These are phyloP conservation scores for Botrytis hyacinthi DNA, from an alignment of 2,329 filamentous ascomycete species.

Conservation along the genomic window DNA sequence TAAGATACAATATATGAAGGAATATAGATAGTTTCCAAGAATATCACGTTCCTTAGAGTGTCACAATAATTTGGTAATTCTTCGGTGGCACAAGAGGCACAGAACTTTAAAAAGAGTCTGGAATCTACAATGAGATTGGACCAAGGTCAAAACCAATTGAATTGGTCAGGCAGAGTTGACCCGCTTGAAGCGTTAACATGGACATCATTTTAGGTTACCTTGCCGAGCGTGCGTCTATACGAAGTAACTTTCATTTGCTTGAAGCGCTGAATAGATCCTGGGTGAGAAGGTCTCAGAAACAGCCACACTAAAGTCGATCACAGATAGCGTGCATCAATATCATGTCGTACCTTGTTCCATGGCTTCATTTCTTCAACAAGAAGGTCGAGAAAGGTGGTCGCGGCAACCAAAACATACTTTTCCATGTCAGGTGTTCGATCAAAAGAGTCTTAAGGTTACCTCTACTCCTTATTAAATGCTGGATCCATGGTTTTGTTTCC, in stretches of 20 bases:
- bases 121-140: slow-evolving; percentile 8
- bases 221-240: slow-evolving; percentile 24
- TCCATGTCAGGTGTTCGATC: slow-evolving; percentile 5
- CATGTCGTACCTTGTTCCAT: slow-evolving; percentile 1
- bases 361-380: slow-evolving; percentile 3
- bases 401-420: neutral
- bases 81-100: slow-evolving; percentile 16
- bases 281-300: slow-evolving; percentile 11
- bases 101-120: slow-evolving; percentile 11
- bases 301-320: slow-evolving; percentile 13
- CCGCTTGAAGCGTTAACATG: slow-evolving; percentile 21
- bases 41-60: neutral
- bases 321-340: slow-evolving; percentile 16
- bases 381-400: neutral
- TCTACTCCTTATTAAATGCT: neutral
- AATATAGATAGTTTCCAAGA: neutral
- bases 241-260: slow-evolving; percentile 16
- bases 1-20: neutral
- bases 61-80: neutral
- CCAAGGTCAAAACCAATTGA: slow-evolving; percentile 5
- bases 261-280: slow-evolving; percentile 14
- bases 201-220: neutral
- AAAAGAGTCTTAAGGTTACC: neutral
- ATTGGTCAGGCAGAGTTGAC: slow-evolving; percentile 1
- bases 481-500: neutral